Evolutionary conservation across 163 green algal species (phyloP).

Genomic region (Scenedesmus sp.): DNA sequence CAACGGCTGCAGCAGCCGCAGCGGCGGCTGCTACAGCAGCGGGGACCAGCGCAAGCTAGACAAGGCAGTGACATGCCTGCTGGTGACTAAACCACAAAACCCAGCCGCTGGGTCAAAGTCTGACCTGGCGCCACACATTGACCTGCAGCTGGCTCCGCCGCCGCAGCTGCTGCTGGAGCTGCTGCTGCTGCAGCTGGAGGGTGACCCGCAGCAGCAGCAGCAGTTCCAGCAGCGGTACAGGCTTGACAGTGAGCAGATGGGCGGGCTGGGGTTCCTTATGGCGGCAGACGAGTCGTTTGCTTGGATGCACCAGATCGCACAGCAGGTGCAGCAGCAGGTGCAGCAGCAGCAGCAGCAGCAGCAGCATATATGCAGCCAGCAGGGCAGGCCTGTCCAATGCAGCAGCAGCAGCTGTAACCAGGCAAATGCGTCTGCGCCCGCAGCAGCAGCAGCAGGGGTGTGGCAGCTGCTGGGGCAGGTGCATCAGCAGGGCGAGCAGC

Average conservation of each 20-base stretch:
- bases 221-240: neutral
- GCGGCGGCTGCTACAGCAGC: neutral
- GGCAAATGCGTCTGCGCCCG: neutral
- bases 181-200: neutral
- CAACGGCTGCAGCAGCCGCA: neutral
- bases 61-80: neutral
- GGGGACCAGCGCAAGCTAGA: neutral
- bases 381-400: neutral
- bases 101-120: neutral
- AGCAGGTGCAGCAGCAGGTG: neutral
- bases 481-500: neutral
- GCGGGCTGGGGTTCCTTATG: neutral
- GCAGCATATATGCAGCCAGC: neutral
- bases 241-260: neutral
- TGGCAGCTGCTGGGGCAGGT: neutral
- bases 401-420: neutral
- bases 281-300: neutral
- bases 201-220: neutral
- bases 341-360: neutral
- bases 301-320: neutral
- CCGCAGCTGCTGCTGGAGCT: neutral
- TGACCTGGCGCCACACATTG: neutral
- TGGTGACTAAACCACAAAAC: neutral
- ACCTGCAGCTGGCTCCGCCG: neutral
- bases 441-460: neutral